A percentile compares a stretch with the other conserved stretches of the same genome.
Conservation (phyloP, 2,329 filamentous ascomycete genomes). For the Pseudopyricularia javanii region DNA sequence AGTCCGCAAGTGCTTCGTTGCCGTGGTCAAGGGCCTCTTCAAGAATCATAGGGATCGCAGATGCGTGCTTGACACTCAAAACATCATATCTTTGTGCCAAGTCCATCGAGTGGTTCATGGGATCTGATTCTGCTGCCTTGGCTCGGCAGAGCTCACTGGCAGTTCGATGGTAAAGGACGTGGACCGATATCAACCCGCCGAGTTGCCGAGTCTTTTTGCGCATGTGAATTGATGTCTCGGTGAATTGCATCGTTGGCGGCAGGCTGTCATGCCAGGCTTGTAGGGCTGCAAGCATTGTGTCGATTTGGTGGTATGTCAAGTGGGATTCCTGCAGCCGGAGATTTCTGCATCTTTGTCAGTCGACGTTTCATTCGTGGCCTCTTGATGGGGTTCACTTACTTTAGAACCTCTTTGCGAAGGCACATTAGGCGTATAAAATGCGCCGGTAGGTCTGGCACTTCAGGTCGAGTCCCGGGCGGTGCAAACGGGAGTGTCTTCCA, state of each 20-base stretch:
- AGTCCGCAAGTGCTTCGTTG: conserved; percentile 5
- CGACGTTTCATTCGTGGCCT: not conserved
- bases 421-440: conserved; percentile 7
- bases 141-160: conserved; percentile 7
- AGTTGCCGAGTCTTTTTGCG: conserved; percentile 8
- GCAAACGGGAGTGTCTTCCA: conserved; percentile 5
- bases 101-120: conserved; percentile 8
- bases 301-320: not conserved
- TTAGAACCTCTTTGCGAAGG: conserved; percentile 6
- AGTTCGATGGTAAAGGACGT: conserved; percentile 8
- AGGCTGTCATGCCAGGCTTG: conserved; percentile 5
- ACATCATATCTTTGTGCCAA: conserved; percentile 11
- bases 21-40: conserved; percentile 9
- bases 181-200: conserved; percentile 7
- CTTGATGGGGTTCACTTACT: conserved; percentile 1
- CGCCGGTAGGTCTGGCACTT: conserved; percentile 4
- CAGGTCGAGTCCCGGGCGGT: conserved; percentile 1
- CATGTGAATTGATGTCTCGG: conserved; percentile 3
- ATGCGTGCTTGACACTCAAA: conserved; percentile 13
- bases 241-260: conserved; percentile 6
- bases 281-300: not conserved
- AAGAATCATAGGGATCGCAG: conserved; percentile 11
- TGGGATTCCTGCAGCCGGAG: not conserved
- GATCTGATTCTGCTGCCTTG: not conserved
- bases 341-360: not conserved